phyloP scores from a whole-genome alignment of 176 grass and related monocot species.

The Ananas comosus region DNA sequence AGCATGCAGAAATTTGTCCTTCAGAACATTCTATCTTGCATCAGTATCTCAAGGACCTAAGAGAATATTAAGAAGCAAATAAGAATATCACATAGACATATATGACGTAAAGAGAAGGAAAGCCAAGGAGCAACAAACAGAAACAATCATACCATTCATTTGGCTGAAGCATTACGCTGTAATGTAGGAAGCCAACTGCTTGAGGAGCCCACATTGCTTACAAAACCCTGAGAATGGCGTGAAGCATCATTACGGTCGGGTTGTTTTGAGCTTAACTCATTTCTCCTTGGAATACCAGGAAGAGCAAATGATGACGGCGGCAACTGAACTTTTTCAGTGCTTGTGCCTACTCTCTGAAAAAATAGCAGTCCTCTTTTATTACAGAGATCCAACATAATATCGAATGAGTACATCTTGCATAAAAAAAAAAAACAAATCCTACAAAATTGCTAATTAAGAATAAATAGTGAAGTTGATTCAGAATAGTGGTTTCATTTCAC shows the following conservation, averaged over 20 bases:
- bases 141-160: conserved; percentile 40
- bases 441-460: too few species aligned
- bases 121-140: neutral
- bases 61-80: conserved; percentile 23
- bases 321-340: conserved; percentile 29
- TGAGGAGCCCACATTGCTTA: conserved; percentile 43
- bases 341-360: conserved; percentile 35
- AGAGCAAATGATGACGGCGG: conserved; percentile 21
- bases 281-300: conserved; percentile 40
- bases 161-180: conserved; percentile 48
- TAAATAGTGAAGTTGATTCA: too few species aligned
- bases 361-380: neutral
- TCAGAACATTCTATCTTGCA: conserved; percentile 16
- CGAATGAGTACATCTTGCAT: neutral
- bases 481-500: too few species aligned
- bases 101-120: neutral
- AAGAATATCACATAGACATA: neutral
- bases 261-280: conserved; percentile 36
- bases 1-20: neutral
- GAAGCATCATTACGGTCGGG: conserved; percentile 31
- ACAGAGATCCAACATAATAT: conserved; percentile 2
- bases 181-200: conserved; percentile 50
- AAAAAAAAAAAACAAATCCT: neutral
- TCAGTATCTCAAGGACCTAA: conserved; percentile 21
- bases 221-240: conserved; percentile 38